Evolutionary conservation across 805 yeast genomes (phyloP), one percentile per base, ranked within the genome.

Genomic region (Candida bentonensis): DNA sequence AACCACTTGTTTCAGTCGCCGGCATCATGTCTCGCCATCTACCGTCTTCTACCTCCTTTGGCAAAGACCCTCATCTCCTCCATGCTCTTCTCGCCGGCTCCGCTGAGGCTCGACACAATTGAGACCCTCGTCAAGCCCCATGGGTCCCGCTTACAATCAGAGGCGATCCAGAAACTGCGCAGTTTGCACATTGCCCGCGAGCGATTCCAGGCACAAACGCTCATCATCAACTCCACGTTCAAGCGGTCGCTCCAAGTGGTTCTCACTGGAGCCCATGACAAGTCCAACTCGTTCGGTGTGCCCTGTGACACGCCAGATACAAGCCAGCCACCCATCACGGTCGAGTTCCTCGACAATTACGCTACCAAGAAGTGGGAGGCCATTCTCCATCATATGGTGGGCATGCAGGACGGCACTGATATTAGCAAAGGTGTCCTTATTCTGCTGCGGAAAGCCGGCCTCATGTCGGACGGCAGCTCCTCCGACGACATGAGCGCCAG

Each of bases 371-470:
- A 82, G 57, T 92, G 98, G 98, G 99, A 92, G 59, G 76, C 85
- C 4, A 89, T 92, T 52, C 68, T 92, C 53, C 97, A 92, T 68
- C 92, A 81, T 65, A 89, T 92, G 97, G 99, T 92, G 39, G 96
- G 97, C 1, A 85, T 36, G 25, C 42, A 50, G 3, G 83, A 84
- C 43, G 64, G 79, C 40, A 68, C 74, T 9, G 71, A 68, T 15
- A 65, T 96, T 2, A 79, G 88, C 41, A 71, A 73, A n/a, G 88
- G 89, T 15, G 96, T 89, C 0, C 66, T 92, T 42, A 73, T 78
- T 15, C 66, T 92, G 22, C 66, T 92, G 42, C 72, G 74, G 50
- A 86, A 79, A 64, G 81, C 94, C 49, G 89, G 89, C 2, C 67
- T 92, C 43, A 88, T 92, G 96, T 94, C 83, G 55, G 79, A 82